Evolutionary conservation across 352 stramenopile genomes (phyloP).

Genomic region (Pilasporangium apinafurcum): DNA sequence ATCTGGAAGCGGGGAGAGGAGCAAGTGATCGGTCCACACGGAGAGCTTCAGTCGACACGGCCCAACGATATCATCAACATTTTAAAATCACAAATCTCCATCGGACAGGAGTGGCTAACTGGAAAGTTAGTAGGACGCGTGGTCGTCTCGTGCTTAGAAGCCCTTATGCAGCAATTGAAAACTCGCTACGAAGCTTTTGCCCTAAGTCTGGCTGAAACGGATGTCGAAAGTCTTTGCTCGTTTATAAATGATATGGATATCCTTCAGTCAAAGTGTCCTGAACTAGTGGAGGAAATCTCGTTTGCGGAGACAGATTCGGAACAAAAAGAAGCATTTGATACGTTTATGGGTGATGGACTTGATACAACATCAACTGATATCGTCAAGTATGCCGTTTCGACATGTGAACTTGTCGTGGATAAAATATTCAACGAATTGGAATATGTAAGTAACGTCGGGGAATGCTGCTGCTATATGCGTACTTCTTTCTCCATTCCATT

Average conservation of each 20-base stretch:
- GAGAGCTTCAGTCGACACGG: slow-evolving; percentile 66
- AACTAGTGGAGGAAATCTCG: slow-evolving; percentile 78
- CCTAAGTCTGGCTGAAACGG: slow-evolving; percentile 27
- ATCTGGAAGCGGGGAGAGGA: slow-evolving; percentile 82
- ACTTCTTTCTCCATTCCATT: background rate
- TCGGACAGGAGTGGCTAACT: slow-evolving; percentile 77
- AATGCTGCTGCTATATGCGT: background rate
- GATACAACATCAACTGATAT: slow-evolving; percentile 78
- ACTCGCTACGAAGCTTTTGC: slow-evolving; percentile 54
- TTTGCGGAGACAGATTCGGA: slow-evolving; percentile 68
- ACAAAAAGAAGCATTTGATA: slow-evolving; percentile 72
- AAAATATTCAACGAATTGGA: slow-evolving; percentile 83
- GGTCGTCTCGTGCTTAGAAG: slow-evolving; percentile 60
- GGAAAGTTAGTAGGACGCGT: slow-evolving; percentile 56
- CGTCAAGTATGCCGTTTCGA: slow-evolving; percentile 57
- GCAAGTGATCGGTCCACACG: slow-evolving; percentile 39
- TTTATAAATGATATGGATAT: slow-evolving; percentile 86
- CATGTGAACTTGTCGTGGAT: slow-evolving; percentile 55
- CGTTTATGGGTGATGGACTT: slow-evolving; percentile 66
- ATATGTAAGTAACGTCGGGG: slow-evolving; percentile 22
- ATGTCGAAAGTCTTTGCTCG: slow-evolving; percentile 73
- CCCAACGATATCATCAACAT: slow-evolving; percentile 87
- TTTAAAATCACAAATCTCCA: slow-evolving; percentile 80
- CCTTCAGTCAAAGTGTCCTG: slow-evolving; percentile 76
- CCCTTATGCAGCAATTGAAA: slow-evolving; percentile 74